Conservation (phyloP, 1,139 yeast genomes). For the Debaryomyces coudertii region DNA sequence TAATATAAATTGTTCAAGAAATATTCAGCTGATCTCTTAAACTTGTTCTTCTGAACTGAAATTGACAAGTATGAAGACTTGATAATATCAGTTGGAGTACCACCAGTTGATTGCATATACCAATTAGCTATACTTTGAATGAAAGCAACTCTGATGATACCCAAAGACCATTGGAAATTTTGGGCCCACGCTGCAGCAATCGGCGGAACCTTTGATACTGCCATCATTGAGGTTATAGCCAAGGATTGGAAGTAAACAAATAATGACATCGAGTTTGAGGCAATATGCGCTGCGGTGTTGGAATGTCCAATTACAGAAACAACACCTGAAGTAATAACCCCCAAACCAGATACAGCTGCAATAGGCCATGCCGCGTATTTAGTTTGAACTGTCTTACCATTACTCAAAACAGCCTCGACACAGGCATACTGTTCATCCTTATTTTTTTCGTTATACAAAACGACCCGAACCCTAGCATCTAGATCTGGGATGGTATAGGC, state of each 20-base stretch:
- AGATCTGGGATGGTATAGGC: conserved; percentile 92
- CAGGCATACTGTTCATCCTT: conserved; percentile 68
- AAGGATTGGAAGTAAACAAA: conserved; percentile 92
- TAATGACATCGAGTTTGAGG: conserved; percentile 89
- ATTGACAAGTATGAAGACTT: conserved; percentile 61
- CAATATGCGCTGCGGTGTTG: conserved; percentile 94
- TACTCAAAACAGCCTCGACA: conserved; percentile 83
- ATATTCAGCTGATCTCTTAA: conserved; percentile 31
- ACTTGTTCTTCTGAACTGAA: conserved; percentile 68
- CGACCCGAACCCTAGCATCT: conserved; percentile 86
- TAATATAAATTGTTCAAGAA: conserved; percentile 21
- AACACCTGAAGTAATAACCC: conserved; percentile 83
- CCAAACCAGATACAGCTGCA: conserved; percentile 88
- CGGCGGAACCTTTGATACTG: conserved; percentile 90
- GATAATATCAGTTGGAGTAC: conserved; percentile 75
- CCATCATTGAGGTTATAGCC: conserved; percentile 95
- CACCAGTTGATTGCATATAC: conserved; percentile 98
- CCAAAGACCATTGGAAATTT: conserved; percentile 96
- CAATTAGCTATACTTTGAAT: conserved; percentile 88
- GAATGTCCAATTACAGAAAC: conserved; percentile 88
- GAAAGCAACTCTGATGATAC: conserved; percentile 76
- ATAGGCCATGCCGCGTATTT: conserved; percentile 96
- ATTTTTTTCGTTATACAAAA: conserved; percentile 53
- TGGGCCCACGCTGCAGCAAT: conserved; percentile 99
- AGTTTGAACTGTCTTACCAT: conserved; percentile 94